Evolutionary conservation across 2,329 filamentous ascomycete genomes (phyloP).

Genomic region (Alternaria consortialis): DNA sequence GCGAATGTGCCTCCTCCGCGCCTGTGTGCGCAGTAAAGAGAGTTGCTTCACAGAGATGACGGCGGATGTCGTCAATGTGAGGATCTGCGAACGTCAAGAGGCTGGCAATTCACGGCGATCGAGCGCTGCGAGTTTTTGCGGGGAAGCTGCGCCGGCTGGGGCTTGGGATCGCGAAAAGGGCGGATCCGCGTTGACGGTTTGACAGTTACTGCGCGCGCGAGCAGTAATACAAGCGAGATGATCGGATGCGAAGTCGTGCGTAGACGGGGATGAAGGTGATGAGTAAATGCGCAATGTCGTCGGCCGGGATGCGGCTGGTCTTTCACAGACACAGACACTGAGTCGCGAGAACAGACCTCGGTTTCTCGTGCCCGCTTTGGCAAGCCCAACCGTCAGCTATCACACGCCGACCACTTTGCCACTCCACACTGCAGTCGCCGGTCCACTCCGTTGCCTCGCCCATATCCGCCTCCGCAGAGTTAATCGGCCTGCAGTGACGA

Average conservation of each 20-base stretch:
- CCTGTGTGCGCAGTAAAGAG: slow-evolving; percentile 26
- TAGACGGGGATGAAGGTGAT: slow-evolving; percentile 4
- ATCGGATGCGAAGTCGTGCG: neutral
- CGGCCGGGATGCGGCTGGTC: slow-evolving; percentile 29
- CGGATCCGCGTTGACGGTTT: slow-evolving; percentile 22
- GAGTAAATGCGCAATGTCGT: slow-evolving; percentile 3
- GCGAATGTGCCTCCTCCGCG: slow-evolving; percentile 31
- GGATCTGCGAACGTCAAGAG: slow-evolving; percentile 12
- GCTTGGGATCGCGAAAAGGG: slow-evolving; percentile 6
- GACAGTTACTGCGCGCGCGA: slow-evolving; percentile 6
- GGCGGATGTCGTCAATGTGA: slow-evolving; percentile 21
- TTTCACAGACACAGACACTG: slow-evolving; percentile 24
- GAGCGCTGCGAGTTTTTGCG: slow-evolving; percentile 14
- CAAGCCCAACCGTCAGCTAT: slow-evolving; percentile 27
- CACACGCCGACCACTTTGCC: slow-evolving; percentile 20
- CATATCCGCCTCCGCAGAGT: neutral
- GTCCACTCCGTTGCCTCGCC: slow-evolving; percentile 1
- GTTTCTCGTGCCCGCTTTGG: slow-evolving; percentile 33
- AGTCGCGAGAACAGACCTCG: slow-evolving; percentile 33
- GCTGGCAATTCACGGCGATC: slow-evolving; percentile 16
- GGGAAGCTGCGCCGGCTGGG: slow-evolving; percentile 17
- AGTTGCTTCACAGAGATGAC: slow-evolving; percentile 7
- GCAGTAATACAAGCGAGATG: neutral
- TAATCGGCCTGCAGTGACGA: neutral
- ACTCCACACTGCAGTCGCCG: neutral